Percentiles rank a stretch among this genome's conserved stretches.
Conservation (phyloP, 441 rosid species). For the Breynia disticha region DNA sequence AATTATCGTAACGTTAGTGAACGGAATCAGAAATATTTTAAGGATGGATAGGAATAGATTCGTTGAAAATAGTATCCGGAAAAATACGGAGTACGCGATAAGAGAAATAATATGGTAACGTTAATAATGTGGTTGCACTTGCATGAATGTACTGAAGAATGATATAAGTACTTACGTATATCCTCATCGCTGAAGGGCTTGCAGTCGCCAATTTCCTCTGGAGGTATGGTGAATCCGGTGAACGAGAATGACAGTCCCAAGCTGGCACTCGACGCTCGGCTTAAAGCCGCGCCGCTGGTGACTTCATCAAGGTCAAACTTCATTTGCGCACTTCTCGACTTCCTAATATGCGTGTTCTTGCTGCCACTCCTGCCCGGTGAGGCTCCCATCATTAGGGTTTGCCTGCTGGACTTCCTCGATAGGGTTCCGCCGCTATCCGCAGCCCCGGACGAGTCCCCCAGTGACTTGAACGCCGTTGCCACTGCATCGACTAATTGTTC, state of each 20-base stretch:
- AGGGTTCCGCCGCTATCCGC: constrained; percentile 29
- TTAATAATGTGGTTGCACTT: not conserved
- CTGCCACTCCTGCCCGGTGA: constrained; percentile 52
- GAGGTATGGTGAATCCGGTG: constrained; percentile 80
- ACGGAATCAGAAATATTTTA: no score
- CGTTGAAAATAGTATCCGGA: no score
- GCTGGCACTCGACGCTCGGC: constrained; percentile 95
- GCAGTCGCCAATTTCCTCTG: constrained; percentile 67
- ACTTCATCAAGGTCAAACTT: constrained; percentile 63
- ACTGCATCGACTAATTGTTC: constrained; percentile 64
- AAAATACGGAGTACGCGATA: not conserved
- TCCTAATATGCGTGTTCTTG: constrained; percentile 61
- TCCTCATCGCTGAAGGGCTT: constrained; percentile 87
- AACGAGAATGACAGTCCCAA: constrained; percentile 82
- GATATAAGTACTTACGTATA: constrained; percentile 35
- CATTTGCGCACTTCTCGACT: constrained; percentile 76
- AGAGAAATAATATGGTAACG: not conserved
- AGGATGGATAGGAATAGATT: no score
- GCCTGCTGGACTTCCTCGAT: constrained; percentile 64
- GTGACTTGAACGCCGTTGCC: constrained; percentile 64
- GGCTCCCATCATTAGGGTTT: constrained; percentile 31
- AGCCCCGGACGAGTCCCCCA: constrained; percentile 24
- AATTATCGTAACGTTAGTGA: not conserved
- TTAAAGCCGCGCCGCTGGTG: constrained; percentile 74
- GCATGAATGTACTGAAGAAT: constrained; percentile 9